Percentiles rank a stretch among this genome's conserved stretches.
Evolutionary conservation across 2,329 filamentous ascomycete species (phyloP).

Genomic region (Basipetospora chlamydospora): DNA sequence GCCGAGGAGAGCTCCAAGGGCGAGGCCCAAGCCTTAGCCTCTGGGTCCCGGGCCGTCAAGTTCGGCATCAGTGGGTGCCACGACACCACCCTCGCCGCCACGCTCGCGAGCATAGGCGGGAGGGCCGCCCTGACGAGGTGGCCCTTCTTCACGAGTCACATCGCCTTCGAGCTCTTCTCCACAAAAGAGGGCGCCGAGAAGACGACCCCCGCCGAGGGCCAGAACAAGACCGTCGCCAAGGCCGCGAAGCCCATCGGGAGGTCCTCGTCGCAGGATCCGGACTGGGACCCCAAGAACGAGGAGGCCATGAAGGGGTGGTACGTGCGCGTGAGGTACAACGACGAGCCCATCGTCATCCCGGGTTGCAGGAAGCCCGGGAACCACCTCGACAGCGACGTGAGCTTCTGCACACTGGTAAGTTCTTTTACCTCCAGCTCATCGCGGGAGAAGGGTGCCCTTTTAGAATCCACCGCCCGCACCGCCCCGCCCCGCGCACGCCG

Average conservation of each 20-base stretch:
- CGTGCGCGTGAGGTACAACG: slow-evolving; percentile 85
- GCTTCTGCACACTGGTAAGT: slow-evolving; percentile 75
- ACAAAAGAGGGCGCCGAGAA: slow-evolving; percentile 20
- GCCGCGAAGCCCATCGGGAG: slow-evolving; percentile 11
- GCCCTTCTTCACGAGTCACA: slow-evolving; percentile 87
- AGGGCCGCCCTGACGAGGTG: slow-evolving; percentile 54
- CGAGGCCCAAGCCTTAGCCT: no score
- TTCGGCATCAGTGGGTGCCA: slow-evolving; percentile 79
- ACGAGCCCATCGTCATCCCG: slow-evolving; percentile 64
- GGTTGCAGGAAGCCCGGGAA: slow-evolving; percentile 65
- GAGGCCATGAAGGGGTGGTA: slow-evolving; percentile 59
- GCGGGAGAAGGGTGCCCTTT: no score
- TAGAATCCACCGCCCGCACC: no score
- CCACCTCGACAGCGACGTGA: slow-evolving; percentile 74
- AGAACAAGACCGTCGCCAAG: no score
- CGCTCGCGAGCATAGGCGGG: slow-evolving; percentile 65
- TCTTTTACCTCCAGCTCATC: background rate
- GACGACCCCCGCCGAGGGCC: slow-evolving; percentile 7
- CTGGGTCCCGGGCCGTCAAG: slow-evolving; percentile 42
- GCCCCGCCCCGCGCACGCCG: no score
- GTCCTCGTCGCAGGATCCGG: slow-evolving; percentile 29
- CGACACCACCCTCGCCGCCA: slow-evolving; percentile 77
- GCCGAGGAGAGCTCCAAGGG: slow-evolving; percentile 33
- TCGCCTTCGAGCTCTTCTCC: slow-evolving; percentile 82
- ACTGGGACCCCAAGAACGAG: slow-evolving; percentile 43